Evolutionary conservation across 768 basidiomycete species (phyloP), one percentile per base, ranked within the genome.

Genomic region (Boletus subparvulus): DNA sequence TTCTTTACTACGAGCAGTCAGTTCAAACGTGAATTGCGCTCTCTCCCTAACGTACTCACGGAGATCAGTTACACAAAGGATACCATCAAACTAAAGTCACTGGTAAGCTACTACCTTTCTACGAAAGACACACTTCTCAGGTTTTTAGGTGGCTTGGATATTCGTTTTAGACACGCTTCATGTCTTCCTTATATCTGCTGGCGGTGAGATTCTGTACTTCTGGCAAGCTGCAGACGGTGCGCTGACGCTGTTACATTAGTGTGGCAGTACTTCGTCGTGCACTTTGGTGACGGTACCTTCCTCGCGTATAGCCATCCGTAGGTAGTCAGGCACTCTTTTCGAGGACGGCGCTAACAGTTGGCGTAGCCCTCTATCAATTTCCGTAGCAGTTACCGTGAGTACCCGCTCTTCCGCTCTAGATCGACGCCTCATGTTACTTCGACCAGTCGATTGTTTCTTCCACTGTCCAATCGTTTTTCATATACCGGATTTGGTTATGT

Each of bases 391-490:
- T 35, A 69, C 58, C 37, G 67, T 67, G 50, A 58, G 66, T 43
- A 30, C 35, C 21, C 6, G 10, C 19, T 43, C 32, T 35, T 44
- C 46, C 24, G 36, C 33, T 57, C 50, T 41, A 14, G 52, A 61
- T 21, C 36, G 11, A 26, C 26, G 26, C 57, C 65, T 69, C 60
- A 62, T 55, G 56, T 50, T 48, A 14, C 17, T 2, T 39, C 50
- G 41, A 39, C 30, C 42, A 69, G 66, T 64, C 65, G 11, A 35
- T 47, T 4, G 56, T 68, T 60, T 62, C 62, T 19, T 51, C 48
- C 43, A 46, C 67, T 7, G 61, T 66, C 32, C 64, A 67, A 42
- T 61, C 62, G 21, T 67, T 62, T 53, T 68, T 69, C 61, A 66
- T 66, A 54, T 67, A 56, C 53, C 62, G 65, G 14, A 62, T 69